Conservation (phyloP, 2,329 filamentous ascomycete species). For the Geosmithia putterillii region DNA sequence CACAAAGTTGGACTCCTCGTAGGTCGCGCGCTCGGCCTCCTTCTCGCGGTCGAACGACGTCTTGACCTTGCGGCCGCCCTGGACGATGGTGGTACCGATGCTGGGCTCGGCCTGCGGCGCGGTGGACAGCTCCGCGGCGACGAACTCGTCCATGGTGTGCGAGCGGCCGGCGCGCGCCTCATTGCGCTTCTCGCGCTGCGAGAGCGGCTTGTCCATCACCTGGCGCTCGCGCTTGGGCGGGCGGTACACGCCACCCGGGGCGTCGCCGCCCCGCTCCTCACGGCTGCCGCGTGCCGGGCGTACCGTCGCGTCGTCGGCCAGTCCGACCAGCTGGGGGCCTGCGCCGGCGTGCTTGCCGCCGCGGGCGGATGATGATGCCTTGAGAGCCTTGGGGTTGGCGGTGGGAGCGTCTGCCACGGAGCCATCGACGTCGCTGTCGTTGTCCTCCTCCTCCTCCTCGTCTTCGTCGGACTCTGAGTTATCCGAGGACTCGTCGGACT, state of each 20-base stretch:
- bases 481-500: constrained; percentile 6
- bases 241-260: constrained; percentile 63
- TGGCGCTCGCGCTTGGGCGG: constrained; percentile 83
- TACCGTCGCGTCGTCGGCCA: constrained; percentile 19
- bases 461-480: constrained; percentile 11
- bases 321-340: constrained; percentile 16
- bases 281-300: constrained; percentile 11
- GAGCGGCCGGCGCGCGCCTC: constrained; percentile 55
- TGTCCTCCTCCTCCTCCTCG: neutral
- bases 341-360: constrained; percentile 8
- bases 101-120: constrained; percentile 78
- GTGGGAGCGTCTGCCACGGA: neutral
- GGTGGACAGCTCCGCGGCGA: constrained; percentile 69
- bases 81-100: constrained; percentile 79
- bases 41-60: constrained; percentile 62
- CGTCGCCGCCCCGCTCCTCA: constrained; percentile 4
- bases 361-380: no score
- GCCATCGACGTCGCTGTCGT: constrained; percentile 2
- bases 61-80: constrained; percentile 68
- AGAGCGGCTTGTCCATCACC: constrained; percentile 62
- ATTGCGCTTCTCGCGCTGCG: constrained; percentile 45
- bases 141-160: constrained; percentile 82
- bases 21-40: constrained; percentile 68
- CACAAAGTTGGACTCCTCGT: constrained; percentile 88
- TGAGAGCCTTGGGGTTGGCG: neutral